Conservation (phyloP, 208 protist genomes). For the Trypanosomatidae sp. region DNA sequence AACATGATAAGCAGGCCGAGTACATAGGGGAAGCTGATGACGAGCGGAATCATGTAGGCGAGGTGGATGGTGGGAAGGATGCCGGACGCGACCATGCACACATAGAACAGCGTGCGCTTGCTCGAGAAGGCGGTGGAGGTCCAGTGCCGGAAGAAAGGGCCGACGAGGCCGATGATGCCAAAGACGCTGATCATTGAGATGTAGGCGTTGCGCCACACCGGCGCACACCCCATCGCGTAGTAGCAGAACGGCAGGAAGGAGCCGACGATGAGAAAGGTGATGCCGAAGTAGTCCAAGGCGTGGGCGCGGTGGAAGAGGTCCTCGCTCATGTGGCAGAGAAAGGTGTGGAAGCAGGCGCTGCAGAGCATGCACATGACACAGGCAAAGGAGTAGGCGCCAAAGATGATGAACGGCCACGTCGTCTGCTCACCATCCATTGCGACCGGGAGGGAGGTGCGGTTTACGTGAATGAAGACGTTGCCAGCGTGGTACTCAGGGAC, state of each 20-base stretch:
- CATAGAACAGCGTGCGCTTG: conserved; percentile 72
- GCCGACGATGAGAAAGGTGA: conserved; percentile 78
- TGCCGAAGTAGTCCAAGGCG: conserved; percentile 84
- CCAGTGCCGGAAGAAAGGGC: conserved; percentile 78
- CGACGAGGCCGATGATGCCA: conserved; percentile 69
- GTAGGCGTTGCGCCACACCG: conserved; percentile 67
- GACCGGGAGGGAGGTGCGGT: conserved; percentile 15
- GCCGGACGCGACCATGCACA: conserved; percentile 70
- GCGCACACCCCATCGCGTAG: conserved; percentile 73
- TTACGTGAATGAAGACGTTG: conserved; percentile 23
- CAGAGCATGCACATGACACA: conserved; percentile 79
- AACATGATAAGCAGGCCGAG: conserved; percentile 62
- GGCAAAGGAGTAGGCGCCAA: conserved; percentile 67
- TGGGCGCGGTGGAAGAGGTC: conserved; percentile 58
- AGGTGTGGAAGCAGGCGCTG: conserved; percentile 73
- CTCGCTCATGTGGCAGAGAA: conserved; percentile 64
- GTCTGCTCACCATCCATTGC: conserved; percentile 18
- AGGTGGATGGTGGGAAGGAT: conserved; percentile 72
- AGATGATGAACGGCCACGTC: conserved; percentile 49
- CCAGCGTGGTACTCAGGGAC: conserved; percentile 22
- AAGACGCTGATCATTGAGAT: conserved; percentile 69
- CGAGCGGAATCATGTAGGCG: conserved; percentile 40
- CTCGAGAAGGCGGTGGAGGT: conserved; percentile 53
- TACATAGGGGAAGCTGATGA: conserved; percentile 45
- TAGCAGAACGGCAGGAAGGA: conserved; percentile 87